phyloP scores from a whole-genome alignment of 495 filamentous ascomycete species.

The Amniculicola lignicola region DNA sequence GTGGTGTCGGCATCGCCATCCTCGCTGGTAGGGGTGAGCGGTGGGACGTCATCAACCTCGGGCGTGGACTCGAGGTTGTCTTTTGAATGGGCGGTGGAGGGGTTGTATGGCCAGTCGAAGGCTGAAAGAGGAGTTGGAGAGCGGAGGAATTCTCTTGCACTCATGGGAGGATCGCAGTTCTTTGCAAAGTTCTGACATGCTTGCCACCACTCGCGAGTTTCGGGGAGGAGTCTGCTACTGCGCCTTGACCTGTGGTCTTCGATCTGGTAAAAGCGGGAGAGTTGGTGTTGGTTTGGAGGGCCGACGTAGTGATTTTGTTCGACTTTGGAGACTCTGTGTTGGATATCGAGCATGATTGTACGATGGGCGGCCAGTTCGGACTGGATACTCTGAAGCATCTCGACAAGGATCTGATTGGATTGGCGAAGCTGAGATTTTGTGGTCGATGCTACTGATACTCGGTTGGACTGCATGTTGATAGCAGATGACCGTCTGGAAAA shows the following conservation, averaged over 20 bases:
- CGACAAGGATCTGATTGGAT: constrained; percentile 18
- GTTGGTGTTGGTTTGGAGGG: not conserved
- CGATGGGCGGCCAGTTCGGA: constrained; percentile 22
- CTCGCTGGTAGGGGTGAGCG: constrained; percentile 21
- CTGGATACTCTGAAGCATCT: constrained; percentile 25
- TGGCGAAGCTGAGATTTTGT: constrained; percentile 23
- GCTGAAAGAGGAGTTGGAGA: constrained; percentile 18
- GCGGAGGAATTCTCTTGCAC: constrained; percentile 21
- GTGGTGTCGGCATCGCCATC: not conserved
- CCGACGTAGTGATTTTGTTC: constrained; percentile 16
- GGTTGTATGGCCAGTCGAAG: constrained; percentile 13
- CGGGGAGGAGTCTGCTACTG: constrained; percentile 17
- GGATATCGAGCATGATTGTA: constrained; percentile 24
- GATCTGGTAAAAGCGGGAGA: constrained; percentile 12
- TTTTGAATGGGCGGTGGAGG: not conserved
- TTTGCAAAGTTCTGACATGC: constrained; percentile 25
- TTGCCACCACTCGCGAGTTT: constrained; percentile 21
- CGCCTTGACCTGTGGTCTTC: constrained; percentile 14
- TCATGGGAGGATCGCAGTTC: constrained; percentile 17
- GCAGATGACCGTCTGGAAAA: constrained; percentile 3
- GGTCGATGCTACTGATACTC: constrained; percentile 12
- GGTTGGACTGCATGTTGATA: constrained; percentile 10
- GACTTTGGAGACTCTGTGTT: constrained; percentile 22
- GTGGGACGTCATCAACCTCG: constrained; percentile 21
- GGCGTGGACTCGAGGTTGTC: constrained; percentile 16